A percentile compares a stretch with the other conserved stretches of the same genome.
Evolutionary conservation across 192 early-diverging fungal genomes (phyloP).

Genomic region (Cetraspora pellucida): DNA sequence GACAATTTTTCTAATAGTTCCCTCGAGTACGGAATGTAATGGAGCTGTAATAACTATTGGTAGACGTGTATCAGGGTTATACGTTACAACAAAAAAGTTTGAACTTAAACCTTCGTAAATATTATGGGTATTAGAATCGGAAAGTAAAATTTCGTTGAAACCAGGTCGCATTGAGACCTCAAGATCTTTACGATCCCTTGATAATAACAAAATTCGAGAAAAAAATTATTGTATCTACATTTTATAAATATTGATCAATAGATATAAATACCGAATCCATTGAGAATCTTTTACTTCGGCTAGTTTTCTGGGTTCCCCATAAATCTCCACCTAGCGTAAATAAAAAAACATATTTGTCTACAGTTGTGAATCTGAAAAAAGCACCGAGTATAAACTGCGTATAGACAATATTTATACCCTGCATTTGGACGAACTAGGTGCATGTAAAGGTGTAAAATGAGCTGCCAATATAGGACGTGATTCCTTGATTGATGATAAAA

Average conservation of each 20-base stretch:
- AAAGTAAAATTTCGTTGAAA: constrained; percentile 63
- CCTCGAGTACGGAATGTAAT: constrained; percentile 57
- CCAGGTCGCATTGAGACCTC: constrained; percentile 46
- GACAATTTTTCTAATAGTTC: constrained; percentile 68
- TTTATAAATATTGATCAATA: too few relatives aligned
- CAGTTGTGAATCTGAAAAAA: background rate
- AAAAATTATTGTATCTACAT: background rate
- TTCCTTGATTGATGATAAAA: constrained; percentile 29
- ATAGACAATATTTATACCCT: constrained; percentile 13
- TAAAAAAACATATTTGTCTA: constrained; percentile 23
- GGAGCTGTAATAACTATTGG: constrained; percentile 55
- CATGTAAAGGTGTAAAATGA: constrained; percentile 38
- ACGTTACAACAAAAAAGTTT: constrained; percentile 63
- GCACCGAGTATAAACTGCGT: background rate
- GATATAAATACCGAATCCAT: constrained; percentile 59
- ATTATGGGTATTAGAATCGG: constrained; percentile 53
- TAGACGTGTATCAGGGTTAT: constrained; percentile 38
- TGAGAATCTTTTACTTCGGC: constrained; percentile 71
- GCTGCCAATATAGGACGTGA: constrained; percentile 39
- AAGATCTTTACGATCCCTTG: constrained; percentile 54
- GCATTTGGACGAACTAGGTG: constrained; percentile 31
- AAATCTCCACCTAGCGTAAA: constrained; percentile 52
- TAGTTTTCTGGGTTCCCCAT: constrained; percentile 53
- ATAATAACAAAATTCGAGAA: background rate
- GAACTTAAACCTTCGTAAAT: constrained; percentile 73